Evolutionary conservation across 331 rosid species (phyloP), one percentile per base, ranked within the genome.

Genomic region (Cydonia oblonga): DNA sequence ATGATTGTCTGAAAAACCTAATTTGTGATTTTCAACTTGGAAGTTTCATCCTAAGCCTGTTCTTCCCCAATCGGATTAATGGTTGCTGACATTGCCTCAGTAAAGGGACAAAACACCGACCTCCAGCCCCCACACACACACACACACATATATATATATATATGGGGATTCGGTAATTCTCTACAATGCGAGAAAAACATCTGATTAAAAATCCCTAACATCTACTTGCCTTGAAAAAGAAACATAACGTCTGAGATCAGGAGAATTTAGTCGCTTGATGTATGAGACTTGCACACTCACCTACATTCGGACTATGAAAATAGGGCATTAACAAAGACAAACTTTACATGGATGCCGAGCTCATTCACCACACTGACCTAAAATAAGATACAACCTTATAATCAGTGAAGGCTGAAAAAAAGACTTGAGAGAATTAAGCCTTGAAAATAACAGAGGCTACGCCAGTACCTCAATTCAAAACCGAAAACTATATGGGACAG

Each of bases 341-440:
- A 93, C 83, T 93, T 93, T 49, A 93, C 96, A n/a, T 97, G 98
- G 80, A 93, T 93, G 79, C 95, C 92, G 54, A 93, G 98, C 76
- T 93, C 98, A 83, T 88, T 90, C 26, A 93, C 98, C 74, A 91
- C 98, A 63, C 98, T 89, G 74, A 93, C 98, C 98, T 93, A 90
- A 67, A 77, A 78, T 44, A 71, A 78, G 29, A 59, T 63, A 56
- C 76, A 14, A 59, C 30, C 68, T 40, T 5, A 59, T 28, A 53
- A 69, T 64, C 9, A 20, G 53, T 26, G 3, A 69, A 28, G 40
- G 14, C 60, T 9, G 10, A 33, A 52, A 65, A 66, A 18, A 2
- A 1, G 2, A 25, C 40, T 60, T 42, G 24, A 65, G 24, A 65
- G 10, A 54, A 16, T 28, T 3, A 26, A 63, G 42, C n/a, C 35